A percentile compares a stretch with the other conserved stretches of the same genome.
phyloP scores from a whole-genome alignment of 2,329 filamentous ascomycete genomes.

The Gnomoniopsis smithogilvyi region DNA sequence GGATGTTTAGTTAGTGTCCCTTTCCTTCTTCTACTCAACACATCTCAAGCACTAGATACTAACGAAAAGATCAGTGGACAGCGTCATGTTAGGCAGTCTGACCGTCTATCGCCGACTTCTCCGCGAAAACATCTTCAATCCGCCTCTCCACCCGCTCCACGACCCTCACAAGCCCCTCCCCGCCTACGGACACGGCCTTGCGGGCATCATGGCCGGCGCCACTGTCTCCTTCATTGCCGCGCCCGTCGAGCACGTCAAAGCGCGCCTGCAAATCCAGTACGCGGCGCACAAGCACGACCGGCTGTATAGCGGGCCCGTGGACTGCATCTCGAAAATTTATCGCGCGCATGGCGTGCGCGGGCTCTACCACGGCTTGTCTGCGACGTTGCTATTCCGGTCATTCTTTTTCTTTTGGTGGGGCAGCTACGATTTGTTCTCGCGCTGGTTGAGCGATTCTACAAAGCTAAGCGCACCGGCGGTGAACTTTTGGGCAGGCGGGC shows the following conservation, averaged over 20 bases:
- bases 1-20: constrained; percentile 66
- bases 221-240: constrained; percentile 93
- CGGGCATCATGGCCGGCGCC: constrained; percentile 80
- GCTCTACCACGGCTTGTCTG: constrained; percentile 79
- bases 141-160: constrained; percentile 32
- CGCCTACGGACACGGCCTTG: constrained; percentile 77
- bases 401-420: constrained; percentile 99
- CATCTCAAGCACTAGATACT: neutral
- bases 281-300: constrained; percentile 72
- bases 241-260: constrained; percentile 89
- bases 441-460: constrained; percentile 64
- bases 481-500: constrained; percentile 96
- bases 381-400: constrained; percentile 82
- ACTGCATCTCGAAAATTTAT: constrained; percentile 72
- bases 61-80: constrained; percentile 63
- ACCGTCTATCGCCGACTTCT: constrained; percentile 85
- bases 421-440: constrained; percentile 83
- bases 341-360: constrained; percentile 71
- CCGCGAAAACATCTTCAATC: constrained; percentile 74
- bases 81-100: constrained; percentile 83
- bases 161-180: constrained; percentile 54
- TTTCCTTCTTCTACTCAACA: neutral
- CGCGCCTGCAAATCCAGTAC: constrained; percentile 92
- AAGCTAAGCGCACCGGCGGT: constrained; percentile 71
- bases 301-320: constrained; percentile 81